A percentile compares a stretch with the other conserved stretches of the same genome.
Evolutionary conservation across 1,284 basidiomycete genomes (phyloP).

Genomic region (Cutaneotrichosporon sp.): DNA sequence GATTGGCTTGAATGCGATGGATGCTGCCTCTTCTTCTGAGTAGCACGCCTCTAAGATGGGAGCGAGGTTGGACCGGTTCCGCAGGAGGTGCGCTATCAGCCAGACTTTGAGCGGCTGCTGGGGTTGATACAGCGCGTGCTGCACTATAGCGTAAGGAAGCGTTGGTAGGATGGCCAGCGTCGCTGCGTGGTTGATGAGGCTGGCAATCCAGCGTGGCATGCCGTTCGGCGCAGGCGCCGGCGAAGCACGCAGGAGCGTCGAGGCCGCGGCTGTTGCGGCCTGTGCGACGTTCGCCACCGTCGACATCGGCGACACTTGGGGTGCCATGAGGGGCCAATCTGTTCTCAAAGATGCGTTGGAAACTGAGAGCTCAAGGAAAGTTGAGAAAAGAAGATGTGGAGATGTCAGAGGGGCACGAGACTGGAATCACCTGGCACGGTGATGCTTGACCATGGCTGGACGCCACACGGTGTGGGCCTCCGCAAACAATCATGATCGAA

Average conservation of each 20-base stretch:
- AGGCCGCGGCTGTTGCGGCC: background rate
- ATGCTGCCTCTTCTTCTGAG: constrained; percentile 4
- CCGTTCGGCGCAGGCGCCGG: constrained; percentile 5
- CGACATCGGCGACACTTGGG: background rate
- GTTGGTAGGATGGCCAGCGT: constrained; percentile 3
- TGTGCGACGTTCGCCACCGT: constrained; percentile 4
- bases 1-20: background rate
- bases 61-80: background rate
- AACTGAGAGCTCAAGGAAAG: background rate
- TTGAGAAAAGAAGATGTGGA: background rate
- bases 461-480: background rate
- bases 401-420: no score
- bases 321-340: background rate
- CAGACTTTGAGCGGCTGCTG: constrained; percentile 8
- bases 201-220: background rate
- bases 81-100: constrained; percentile 7
- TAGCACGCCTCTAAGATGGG: constrained; percentile 4
- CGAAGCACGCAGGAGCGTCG: constrained; percentile 1
- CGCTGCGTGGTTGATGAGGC: background rate
- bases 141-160: background rate
- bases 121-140: constrained; percentile 1
- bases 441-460: background rate
- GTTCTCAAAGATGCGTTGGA: background rate
- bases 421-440: background rate
- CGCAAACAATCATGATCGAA: background rate